These are phyloP conservation scores for Flaveria robusta DNA, from an alignment of 129 eudicot species.

Conservation along the genomic window DNA sequence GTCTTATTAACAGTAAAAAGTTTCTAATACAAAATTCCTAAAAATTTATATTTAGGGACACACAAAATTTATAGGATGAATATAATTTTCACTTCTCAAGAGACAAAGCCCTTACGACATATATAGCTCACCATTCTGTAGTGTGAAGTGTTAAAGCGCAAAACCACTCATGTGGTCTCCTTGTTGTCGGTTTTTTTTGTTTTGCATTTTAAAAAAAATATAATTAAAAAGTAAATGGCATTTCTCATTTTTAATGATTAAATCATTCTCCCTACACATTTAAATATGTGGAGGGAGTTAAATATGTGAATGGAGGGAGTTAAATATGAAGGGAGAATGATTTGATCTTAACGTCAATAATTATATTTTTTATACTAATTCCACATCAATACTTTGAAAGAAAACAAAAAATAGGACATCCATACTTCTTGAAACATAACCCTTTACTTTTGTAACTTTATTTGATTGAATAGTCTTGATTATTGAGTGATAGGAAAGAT, in stretches of 20 bases:
- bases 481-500: background rate
- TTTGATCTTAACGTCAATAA: too few relatives aligned
- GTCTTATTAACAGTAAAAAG: too few relatives aligned
- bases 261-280: too few relatives aligned
- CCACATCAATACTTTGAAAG: background rate
- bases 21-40: background rate
- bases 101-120: background rate
- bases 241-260: background rate
- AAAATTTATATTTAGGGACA: background rate
- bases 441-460: background rate
- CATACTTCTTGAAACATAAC: background rate
- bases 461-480: background rate
- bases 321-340: too few relatives aligned
- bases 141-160: background rate
- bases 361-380: too few relatives aligned
- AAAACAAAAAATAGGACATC: background rate
- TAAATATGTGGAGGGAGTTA: too few relatives aligned
- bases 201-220: too few relatives aligned
- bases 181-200: slow-evolving; percentile 9
- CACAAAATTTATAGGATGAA: background rate
- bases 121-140: slow-evolving; percentile 15
- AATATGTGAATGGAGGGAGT: too few relatives aligned
- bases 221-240: background rate
- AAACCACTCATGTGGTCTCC: slow-evolving; percentile 33
- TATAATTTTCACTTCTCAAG: background rate